Evolutionary conservation across 768 basidiomycete genomes (phyloP).

Genomic region (Boletus fagicola): DNA sequence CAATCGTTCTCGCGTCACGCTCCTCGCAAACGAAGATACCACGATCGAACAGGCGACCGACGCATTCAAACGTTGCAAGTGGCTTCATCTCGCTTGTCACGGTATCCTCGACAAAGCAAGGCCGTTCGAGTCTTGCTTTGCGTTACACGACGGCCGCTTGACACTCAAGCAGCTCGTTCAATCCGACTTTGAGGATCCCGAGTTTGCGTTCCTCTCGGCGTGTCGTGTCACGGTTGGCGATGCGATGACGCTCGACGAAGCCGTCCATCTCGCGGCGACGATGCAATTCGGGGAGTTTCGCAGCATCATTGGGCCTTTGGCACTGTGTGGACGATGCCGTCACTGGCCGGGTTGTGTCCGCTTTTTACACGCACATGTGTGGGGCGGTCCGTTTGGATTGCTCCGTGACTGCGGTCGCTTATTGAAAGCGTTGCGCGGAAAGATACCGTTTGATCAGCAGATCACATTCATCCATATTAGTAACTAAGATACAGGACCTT

Average conservation of each 20-base stretch:
- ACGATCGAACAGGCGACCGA: constrained; percentile 1
- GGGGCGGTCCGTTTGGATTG: no score
- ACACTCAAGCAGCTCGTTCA: constrained; percentile 4
- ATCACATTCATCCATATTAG: no score
- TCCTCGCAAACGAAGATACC: constrained; percentile 4
- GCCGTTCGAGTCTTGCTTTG: constrained; percentile 18
- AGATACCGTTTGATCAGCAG: no score
- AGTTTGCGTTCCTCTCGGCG: constrained; percentile 24
- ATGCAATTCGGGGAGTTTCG: constrained; percentile 12
- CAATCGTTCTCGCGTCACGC: not conserved
- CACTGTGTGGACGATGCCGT: constrained; percentile 21
- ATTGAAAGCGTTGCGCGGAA: no score
- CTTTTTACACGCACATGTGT: no score
- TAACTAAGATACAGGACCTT: no score
- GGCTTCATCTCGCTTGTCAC: constrained; percentile 31
- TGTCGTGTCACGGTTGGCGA: constrained; percentile 27
- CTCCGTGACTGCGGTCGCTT: no score
- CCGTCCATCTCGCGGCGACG: constrained; percentile 2
- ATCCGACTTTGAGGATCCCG: not conserved
- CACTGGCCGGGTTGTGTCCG: no score
- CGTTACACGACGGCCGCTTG: constrained; percentile 8
- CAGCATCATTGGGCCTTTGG: constrained; percentile 30
- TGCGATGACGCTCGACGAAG: constrained; percentile 19
- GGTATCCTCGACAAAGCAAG: constrained; percentile 6
- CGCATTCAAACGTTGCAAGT: constrained; percentile 6